Evolutionary conservation across 2,329 filamentous ascomycete genomes (phyloP).

Genomic region (Elsinoe arachidis): DNA sequence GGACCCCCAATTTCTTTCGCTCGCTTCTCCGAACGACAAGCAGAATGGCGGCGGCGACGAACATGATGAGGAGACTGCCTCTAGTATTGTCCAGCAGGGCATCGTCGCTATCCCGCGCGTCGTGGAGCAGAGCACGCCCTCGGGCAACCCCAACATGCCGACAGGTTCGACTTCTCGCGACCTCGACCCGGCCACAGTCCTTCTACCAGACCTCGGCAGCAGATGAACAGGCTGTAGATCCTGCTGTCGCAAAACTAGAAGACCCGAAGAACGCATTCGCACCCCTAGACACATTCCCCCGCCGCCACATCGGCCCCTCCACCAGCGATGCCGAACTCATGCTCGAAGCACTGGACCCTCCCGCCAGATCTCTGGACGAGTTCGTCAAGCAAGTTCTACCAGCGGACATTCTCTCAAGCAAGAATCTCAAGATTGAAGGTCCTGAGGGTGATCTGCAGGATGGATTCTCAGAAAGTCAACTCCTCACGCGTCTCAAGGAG

Average conservation of each 20-base stretch:
- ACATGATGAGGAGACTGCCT: not conserved
- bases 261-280: slow-evolving; percentile 25
- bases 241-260: slow-evolving; percentile 7
- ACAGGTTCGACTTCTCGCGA: not conserved
- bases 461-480: slow-evolving; percentile 51
- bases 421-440: slow-evolving; percentile 50
- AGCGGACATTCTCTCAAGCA: slow-evolving; percentile 62
- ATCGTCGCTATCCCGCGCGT: not conserved
- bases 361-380: slow-evolving; percentile 63
- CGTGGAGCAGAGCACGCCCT: not conserved
- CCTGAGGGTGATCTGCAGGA: slow-evolving; percentile 32
- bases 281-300: slow-evolving; percentile 58
- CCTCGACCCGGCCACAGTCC: slow-evolving; percentile 1
- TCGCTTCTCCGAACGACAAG: not conserved
- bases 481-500: slow-evolving; percentile 45
- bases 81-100: not conserved
- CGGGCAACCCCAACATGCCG: not conserved
- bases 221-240: slow-evolving; percentile 5
- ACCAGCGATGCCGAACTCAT: slow-evolving; percentile 62
- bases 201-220: slow-evolving; percentile 16
- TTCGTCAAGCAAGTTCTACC: slow-evolving; percentile 83
- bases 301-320: slow-evolving; percentile 80
- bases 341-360: slow-evolving; percentile 70
- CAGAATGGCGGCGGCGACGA: not conserved
- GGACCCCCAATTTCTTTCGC: not conserved